phyloP scores from a whole-genome alignment of 1,139 yeast species.

The Hyphopichia pseudoburtonii region DNA sequence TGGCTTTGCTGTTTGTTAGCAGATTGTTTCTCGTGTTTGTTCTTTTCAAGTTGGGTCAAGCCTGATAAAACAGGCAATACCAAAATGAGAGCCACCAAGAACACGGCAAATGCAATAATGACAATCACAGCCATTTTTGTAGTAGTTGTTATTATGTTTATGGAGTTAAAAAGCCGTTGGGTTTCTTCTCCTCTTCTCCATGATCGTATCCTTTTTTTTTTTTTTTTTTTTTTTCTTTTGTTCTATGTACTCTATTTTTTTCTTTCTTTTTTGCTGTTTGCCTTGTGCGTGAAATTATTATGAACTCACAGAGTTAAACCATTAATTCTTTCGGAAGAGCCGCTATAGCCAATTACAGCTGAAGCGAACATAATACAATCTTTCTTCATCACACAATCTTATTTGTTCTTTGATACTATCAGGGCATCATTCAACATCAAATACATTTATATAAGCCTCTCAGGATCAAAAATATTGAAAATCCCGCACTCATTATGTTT shows the following conservation, averaged over 20 bases:
- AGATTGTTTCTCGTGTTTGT: neutral
- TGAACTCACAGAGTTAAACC: neutral
- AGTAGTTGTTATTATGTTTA: too few relatives aligned
- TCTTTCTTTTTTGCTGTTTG: too few relatives aligned
- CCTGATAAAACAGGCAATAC: conserved; percentile 3
- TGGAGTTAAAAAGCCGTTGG: too few relatives aligned
- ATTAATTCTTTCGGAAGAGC: neutral
- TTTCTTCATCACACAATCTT: neutral
- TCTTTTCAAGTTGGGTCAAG: conserved; percentile 5
- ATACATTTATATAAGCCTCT: too few relatives aligned
- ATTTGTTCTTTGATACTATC: too few relatives aligned
- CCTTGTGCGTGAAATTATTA: neutral
- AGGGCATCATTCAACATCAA: too few relatives aligned
- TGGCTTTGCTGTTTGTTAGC: neutral
- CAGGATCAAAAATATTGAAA: too few relatives aligned
- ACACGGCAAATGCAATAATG: conserved; percentile 1
- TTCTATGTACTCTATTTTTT: too few relatives aligned
- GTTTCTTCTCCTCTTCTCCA: too few relatives aligned
- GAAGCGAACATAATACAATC: neutral
- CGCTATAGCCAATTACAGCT: neutral
- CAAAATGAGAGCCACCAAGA: conserved; percentile 2
- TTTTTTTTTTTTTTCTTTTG: too few relatives aligned
- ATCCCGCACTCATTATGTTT: too few relatives aligned
- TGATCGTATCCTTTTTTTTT: too few relatives aligned
- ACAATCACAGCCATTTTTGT: conserved; percentile 2